Evolutionary conservation across 306 rosid genomes (phyloP).

Genomic region (Casuarina equisetifolia): DNA sequence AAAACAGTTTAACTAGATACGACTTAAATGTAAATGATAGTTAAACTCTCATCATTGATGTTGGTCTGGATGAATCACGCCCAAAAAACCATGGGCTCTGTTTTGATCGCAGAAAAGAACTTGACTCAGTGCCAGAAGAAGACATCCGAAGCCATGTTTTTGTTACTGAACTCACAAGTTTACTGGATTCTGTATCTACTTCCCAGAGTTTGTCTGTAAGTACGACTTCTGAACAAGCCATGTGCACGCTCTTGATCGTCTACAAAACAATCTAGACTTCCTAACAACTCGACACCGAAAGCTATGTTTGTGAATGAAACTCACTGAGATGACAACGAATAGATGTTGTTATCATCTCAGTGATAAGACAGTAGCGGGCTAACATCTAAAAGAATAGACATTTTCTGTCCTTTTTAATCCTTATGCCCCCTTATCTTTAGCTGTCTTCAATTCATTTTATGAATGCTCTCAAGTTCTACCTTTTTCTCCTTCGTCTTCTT

Average conservation of each 20-base stretch:
- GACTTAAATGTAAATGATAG: neutral
- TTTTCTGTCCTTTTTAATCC: neutral
- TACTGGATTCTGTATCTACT: too few relatives aligned
- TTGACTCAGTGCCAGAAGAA: neutral
- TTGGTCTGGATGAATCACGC: neutral
- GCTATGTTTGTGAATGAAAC: neutral
- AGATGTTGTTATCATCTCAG: too few relatives aligned
- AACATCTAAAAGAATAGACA: neutral
- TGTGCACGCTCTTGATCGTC: too few relatives aligned
- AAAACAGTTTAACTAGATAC: neutral
- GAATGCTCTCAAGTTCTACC: neutral
- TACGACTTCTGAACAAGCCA: too few relatives aligned
- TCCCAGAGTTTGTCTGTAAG: too few relatives aligned
- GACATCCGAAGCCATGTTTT: neutral
- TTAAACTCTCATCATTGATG: neutral
- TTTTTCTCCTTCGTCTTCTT: neutral
- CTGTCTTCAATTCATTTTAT: neutral
- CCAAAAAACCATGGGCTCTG: neutral
- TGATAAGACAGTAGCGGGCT: too few relatives aligned
- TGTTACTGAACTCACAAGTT: neutral
- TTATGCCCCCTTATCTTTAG: neutral
- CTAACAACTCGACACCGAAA: slow-evolving; percentile 22
- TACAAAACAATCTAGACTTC: neutral
- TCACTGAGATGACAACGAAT: too few relatives aligned
- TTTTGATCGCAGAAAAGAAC: neutral